These are phyloP conservation scores for Tuber umbilicatum DNA, from an alignment of 495 filamentous ascomycete species.

Conservation along the genomic window DNA sequence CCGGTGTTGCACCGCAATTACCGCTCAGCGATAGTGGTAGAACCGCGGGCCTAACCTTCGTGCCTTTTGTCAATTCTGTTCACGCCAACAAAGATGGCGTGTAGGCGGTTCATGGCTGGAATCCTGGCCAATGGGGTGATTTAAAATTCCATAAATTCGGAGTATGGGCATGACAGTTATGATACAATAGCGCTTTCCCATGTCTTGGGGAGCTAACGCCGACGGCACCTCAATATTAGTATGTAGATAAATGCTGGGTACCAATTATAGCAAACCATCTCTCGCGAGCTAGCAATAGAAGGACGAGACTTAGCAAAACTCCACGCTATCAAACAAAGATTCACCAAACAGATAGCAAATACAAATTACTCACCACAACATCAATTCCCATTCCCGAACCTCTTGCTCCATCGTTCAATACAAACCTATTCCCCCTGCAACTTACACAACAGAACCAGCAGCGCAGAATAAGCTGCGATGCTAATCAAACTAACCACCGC, in stretches of 20 bases:
- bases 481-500: slow-evolving; percentile 76
- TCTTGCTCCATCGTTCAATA: neutral
- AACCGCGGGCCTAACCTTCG: neutral
- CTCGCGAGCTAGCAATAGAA: neutral
- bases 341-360: neutral
- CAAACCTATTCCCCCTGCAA: slow-evolving; percentile 7
- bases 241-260: neutral
- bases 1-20: neutral
- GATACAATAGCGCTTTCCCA: neutral
- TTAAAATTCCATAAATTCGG: neutral
- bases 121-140: neutral
- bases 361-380: no score
- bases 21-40: neutral
- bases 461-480: slow-evolving; percentile 69
- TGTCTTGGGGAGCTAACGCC: neutral
- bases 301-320: neutral
- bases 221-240: neutral
- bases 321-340: neutral
- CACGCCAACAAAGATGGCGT: neutral
- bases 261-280: neutral
- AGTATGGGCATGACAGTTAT: no score
- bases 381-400: neutral
- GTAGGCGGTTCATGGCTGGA: neutral
- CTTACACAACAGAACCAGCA: slow-evolving; percentile 67
- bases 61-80: neutral